Evolutionary conservation across 495 filamentous ascomycete genomes (phyloP), one percentile per base, ranked within the genome.

Genomic region (Aspergillus indologenus): DNA sequence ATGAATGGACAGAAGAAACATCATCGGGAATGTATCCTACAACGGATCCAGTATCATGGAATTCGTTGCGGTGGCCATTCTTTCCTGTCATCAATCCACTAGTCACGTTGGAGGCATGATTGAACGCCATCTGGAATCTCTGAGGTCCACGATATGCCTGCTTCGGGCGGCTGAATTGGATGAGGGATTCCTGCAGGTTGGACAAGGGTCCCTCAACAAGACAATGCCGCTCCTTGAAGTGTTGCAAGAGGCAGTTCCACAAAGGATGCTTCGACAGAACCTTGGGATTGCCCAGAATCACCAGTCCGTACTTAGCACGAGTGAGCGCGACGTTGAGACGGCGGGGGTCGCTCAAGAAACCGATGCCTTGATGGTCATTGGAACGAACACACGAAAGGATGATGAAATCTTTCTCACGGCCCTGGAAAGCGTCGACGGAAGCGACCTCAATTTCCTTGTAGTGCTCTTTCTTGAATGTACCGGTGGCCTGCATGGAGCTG

Each of bases 401-500:
- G 61, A 99, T 98, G 68, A 96, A 99, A 65, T 99, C 94, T 77
- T 99, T 99, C 76, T 99, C 94, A 75, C 94, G 89, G 19, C 94
- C 94, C 71, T 99, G 94, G 83, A 99, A 99, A 18, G 94, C 94
- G 81, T 98, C 94, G 22, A 99, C 94, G 0, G 93, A 97, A 17
- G 94, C 94, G 54, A 98, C 95, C 70, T 99, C 94, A 56, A 99
- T 92, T 71, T 99, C 94, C 77, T 97, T 98, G 80, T 99, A 99
- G 50, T 88, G 86, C 68, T 99, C 94, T 75, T 99, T 99, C 77
- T 94, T 96, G 81, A 96, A 96, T 1, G 88, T 94, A 20, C 94
- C 94, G 40, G 87, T 96, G 57, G 92, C 90, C 73, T 98, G 95
- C 94, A 99, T 99, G 8, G 93, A 96, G 69, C 90, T 96, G 53